Evolutionary conservation across 148 eudicot species (phyloP).

Genomic region (Persicaria tinctoria): DNA sequence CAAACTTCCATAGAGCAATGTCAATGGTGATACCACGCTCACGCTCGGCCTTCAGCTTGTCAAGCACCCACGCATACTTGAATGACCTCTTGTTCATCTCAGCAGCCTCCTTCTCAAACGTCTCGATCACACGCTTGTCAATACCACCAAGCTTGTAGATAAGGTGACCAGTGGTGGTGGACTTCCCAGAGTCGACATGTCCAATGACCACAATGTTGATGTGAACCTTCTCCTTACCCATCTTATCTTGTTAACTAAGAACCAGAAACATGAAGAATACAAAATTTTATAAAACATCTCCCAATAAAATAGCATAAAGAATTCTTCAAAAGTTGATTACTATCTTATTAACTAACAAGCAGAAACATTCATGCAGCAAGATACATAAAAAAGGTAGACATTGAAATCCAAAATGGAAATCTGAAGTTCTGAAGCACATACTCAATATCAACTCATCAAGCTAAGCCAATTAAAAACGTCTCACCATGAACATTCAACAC

Average conservation of each 20-base stretch:
- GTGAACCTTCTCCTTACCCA: slow-evolving; percentile 22
- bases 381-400: too few species aligned
- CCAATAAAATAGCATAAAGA: too few species aligned
- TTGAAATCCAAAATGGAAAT: too few species aligned
- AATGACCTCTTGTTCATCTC: slow-evolving; percentile 47
- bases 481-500: too few species aligned
- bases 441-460: too few species aligned
- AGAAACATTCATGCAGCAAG: too few species aligned
- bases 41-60: slow-evolving; percentile 46
- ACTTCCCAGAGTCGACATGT: slow-evolving; percentile 23
- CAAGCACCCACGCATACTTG: slow-evolving; percentile 46
- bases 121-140: slow-evolving; percentile 47
- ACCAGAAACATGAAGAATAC: background rate
- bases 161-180: slow-evolving; percentile 40
- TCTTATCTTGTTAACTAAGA: background rate
- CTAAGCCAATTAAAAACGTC: too few species aligned
- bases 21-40: slow-evolving; percentile 45
- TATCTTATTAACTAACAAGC: too few species aligned
- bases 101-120: slow-evolving; percentile 45
- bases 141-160: slow-evolving; percentile 49
- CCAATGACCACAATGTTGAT: slow-evolving; percentile 23
- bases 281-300: too few species aligned
- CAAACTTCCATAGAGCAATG: slow-evolving; percentile 42
- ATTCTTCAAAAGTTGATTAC: too few species aligned
- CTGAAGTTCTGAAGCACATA: too few species aligned